Percentiles rank a stretch among this genome's conserved stretches.
These are phyloP conservation scores for Ochromonas danica DNA, from an alignment of 108 stramenopile species.

Conservation along the genomic window DNA sequence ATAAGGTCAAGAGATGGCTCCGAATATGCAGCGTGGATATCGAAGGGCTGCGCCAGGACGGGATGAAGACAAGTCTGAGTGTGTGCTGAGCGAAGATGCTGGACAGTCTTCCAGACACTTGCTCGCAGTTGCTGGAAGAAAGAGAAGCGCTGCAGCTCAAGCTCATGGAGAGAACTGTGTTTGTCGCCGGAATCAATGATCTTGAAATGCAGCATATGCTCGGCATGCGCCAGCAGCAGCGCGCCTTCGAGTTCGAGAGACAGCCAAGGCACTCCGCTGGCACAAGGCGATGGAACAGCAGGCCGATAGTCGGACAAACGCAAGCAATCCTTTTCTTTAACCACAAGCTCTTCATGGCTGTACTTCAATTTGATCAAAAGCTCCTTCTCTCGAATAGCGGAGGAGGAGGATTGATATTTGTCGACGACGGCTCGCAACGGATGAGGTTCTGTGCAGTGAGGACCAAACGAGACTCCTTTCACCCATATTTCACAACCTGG, in stretches of 20 bases:
- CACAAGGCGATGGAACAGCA: background rate
- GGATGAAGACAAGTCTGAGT: background rate
- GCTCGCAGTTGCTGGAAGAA: background rate
- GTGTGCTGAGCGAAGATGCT: background rate
- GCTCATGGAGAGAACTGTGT: background rate
- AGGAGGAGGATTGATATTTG: no score
- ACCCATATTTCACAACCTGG: no score
- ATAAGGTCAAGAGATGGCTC: background rate
- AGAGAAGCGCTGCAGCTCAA: background rate
- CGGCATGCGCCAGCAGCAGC: background rate
- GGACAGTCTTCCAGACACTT: background rate
- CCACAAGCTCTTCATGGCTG: background rate
- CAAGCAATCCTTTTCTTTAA: background rate
- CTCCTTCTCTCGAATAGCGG: background rate
- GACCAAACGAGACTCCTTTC: no score
- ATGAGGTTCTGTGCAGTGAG: no score
- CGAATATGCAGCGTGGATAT: no score
- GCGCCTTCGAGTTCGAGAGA: background rate
- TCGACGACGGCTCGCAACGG: no score
- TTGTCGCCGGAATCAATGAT: background rate
- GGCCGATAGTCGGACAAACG: background rate
- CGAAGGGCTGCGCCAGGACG: background rate
- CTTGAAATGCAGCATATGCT: no score
- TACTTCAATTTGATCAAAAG: background rate
- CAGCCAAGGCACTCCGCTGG: background rate